Evolutionary conservation across 208 protist genomes (phyloP).

Genomic region (Porcisia hertigi): DNA sequence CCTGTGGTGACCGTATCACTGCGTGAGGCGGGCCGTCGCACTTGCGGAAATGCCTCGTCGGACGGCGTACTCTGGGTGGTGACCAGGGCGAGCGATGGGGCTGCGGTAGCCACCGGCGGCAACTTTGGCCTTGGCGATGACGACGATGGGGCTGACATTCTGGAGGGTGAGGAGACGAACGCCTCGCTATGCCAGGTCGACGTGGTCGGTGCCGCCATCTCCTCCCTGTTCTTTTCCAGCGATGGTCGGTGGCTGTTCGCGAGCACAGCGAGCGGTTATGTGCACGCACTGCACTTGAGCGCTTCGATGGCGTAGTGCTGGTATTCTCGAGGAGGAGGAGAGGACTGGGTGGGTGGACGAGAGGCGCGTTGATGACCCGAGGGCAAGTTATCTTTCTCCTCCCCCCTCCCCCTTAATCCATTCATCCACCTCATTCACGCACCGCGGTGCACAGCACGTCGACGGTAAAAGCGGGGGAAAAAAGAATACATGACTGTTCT

Average conservation of each 20-base stretch:
- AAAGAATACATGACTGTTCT: too few relatives aligned
- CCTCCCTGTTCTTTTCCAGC: conserved; percentile 53
- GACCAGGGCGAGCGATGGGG: background rate
- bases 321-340: background rate
- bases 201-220: conserved; percentile 34
- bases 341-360: background rate
- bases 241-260: conserved; percentile 68
- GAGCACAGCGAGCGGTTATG: conserved; percentile 44
- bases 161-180: conserved; percentile 10
- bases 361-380: background rate
- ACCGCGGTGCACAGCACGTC: background rate
- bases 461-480: background rate
- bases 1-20: conserved; percentile 50
- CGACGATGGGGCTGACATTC: conserved; percentile 14
- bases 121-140: background rate
- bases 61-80: conserved; percentile 20
- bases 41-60: conserved; percentile 13
- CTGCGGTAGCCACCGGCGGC: background rate
- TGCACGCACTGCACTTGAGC: conserved; percentile 53
- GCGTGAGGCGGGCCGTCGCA: conserved; percentile 17
- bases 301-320: background rate
- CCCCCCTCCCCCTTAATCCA: too few relatives aligned
- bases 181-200: conserved; percentile 20
- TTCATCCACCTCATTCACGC: background rate
- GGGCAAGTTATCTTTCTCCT: background rate